A percentile compares a stretch with the other conserved stretches of the same genome.
Evolutionary conservation across 1,284 basidiomycete genomes (phyloP).

Genomic region (Cerioporus squamosus): DNA sequence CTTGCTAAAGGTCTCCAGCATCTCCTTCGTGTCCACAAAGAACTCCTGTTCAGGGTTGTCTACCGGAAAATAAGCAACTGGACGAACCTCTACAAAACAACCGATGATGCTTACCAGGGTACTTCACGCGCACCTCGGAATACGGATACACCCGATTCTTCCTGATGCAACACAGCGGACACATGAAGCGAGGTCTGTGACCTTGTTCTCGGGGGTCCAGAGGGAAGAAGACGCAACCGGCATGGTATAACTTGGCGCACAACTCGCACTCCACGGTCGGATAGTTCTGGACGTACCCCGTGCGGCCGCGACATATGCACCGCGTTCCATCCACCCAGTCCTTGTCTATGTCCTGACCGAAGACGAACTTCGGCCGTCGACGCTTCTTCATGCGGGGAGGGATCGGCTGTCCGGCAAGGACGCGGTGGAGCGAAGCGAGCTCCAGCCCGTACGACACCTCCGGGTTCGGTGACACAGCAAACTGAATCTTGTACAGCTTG

Average conservation of each 20-base stretch:
- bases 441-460: constrained; percentile 81
- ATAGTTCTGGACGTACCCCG: constrained; percentile 58
- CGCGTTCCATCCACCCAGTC: constrained; percentile 77
- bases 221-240: constrained; percentile 78
- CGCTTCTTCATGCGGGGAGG: constrained; percentile 60
- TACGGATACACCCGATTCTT: constrained; percentile 71
- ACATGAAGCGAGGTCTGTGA: constrained; percentile 52
- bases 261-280: constrained; percentile 67
- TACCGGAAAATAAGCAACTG: not conserved
- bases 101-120: constrained; percentile 53
- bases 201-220: constrained; percentile 31
- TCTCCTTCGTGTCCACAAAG: constrained; percentile 72
- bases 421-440: constrained; percentile 77
- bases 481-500: constrained; percentile 83
- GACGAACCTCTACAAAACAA: not conserved
- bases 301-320: constrained; percentile 79
- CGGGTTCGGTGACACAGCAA: constrained; percentile 75
- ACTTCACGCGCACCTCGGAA: constrained; percentile 74
- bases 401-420: constrained; percentile 69
- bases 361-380: constrained; percentile 70
- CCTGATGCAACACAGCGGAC: constrained; percentile 75
- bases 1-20: constrained; percentile 75
- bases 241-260: constrained; percentile 71
- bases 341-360: constrained; percentile 75
- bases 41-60: constrained; percentile 53